These are phyloP conservation scores for Bretziella fagacearum DNA, from an alignment of 2,329 filamentous ascomycete species.

Conservation along the genomic window DNA sequence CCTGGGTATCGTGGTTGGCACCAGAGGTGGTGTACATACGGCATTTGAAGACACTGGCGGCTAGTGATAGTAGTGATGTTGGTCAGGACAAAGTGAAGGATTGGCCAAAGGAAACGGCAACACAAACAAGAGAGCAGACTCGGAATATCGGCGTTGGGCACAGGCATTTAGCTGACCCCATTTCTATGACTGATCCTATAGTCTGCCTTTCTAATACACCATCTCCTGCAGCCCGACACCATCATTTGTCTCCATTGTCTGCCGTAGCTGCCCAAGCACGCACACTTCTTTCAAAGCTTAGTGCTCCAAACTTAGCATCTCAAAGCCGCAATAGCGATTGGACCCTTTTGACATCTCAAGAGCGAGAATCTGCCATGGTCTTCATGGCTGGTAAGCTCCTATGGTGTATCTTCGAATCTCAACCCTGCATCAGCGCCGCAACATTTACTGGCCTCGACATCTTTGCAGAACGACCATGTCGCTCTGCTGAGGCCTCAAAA, in stretches of 20 bases:
- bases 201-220: no score
- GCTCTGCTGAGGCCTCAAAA: not conserved
- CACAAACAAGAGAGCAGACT: no score
- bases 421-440: not conserved
- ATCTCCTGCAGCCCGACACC: no score
- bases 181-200: no score
- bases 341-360: not conserved
- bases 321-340: not conserved
- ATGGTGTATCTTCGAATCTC: constrained; percentile 12
- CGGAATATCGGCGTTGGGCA: not conserved
- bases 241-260: not conserved
- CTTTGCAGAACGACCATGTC: constrained; percentile 1
- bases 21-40: constrained; percentile 6
- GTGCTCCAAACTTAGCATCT: not conserved
- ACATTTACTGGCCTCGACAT: constrained; percentile 8
- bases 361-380: constrained; percentile 3
- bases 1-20: constrained; percentile 7
- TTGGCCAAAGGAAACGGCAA: not conserved
- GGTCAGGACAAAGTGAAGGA: not conserved
- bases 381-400: constrained; percentile 11
- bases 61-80: not conserved
- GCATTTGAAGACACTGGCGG: constrained; percentile 1
- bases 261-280: not conserved
- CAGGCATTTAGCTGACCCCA: not conserved
- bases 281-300: not conserved